Evolutionary conservation across 179 eudicot species (phyloP), one percentile per base, ranked within the genome.

Genomic region (Amaranthus tricolor): DNA sequence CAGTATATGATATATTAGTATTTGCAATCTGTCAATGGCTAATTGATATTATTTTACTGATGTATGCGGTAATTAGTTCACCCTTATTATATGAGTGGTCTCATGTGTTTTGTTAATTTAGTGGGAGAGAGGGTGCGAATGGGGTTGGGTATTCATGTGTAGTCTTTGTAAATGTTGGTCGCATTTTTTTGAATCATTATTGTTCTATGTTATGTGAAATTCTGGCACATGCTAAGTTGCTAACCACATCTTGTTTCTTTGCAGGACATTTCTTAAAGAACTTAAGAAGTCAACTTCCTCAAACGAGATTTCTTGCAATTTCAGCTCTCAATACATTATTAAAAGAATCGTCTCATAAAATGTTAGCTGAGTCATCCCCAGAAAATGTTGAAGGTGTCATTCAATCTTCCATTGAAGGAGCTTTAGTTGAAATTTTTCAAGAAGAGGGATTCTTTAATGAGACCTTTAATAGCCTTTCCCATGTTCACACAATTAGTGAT

Each of bases 251-350:
- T 58, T 59, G 60, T 55, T 72, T 62, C 62, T 67, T 20, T 74
- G 70, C 96, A 96, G 99, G 99, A 79, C 99, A 96, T 70, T 96
- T 96, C 80, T 82, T 96, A 80, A 94, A 86, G 87, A 96, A 84
- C 81, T 84, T 96, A 66, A 91, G 81, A 86, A 96, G 98, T 74
- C 96, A 91, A 76, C 94, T 96, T 78, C 99, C 99, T 68, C 99
- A 96, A 85, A 91, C 97, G 45, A 90, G 99, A 80, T 89, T 96
- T 71, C 89, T 96, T 59, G 97, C 99, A n/a, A 96, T 96, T 80
- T 94, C 99, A 57, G 99, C 99, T 85, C 91, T 96, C 61, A 96
- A 96, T 78, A 86, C 85, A 45, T 85, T 96, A 67, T 81, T 96
- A 85, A 91, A 88, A 82, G 99, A 96, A 71, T 96, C 99, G 49